Base-by-base conservation (phyloP, 179 eudicot genomes). In the Pouteria campechiana region DNA sequence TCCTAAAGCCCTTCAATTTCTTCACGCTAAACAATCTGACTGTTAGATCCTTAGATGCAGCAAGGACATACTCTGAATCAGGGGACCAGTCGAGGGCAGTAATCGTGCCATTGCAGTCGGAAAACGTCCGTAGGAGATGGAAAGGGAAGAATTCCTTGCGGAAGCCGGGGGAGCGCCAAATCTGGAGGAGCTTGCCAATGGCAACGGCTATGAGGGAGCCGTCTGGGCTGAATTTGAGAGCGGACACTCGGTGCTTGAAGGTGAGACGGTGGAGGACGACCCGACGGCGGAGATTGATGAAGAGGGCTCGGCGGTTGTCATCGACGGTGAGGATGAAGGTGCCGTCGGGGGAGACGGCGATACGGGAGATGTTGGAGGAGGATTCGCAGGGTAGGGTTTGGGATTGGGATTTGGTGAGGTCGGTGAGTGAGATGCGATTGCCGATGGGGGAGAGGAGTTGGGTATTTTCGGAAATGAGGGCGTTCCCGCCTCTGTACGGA, bases 141-240 rank as follows among this genome's bases (percentile, higher is more conserved):
- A 90, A 90, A 0, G 90, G 84, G 23, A 86, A 90, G 43, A 86
- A 76, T 34, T 86, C 94, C 63, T 82, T 86, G 13, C 53, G 60
- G 33, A 90, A 90, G 22, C 98, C 95, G 1, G 95, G 98, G 0
- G 87, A 63, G 17, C 90, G 64, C 98, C 98, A 90, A 31, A 90
- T 69, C 56, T 90, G 90, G 23, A 90, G 45, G 32, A 81, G 52
- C 45, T 86, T 85, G 32, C 98, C 98, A 1, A 61, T 54, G 0
- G 66, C 83, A 17, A 90, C 82, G 4, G 95, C 94, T 11, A 90
- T 86, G 37, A 72, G 57, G 4, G 42, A 20, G 8, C 95, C 87
- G 60, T 82, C 72, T 0, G 94, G 95, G 23, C 94, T 81, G 59
- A 90, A 90, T 9, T 64, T 57, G 3, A 70, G 41, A 7, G 68